phyloP scores from a whole-genome alignment of 2,329 filamentous ascomycete genomes.

The Stenocarpella maydis region DNA sequence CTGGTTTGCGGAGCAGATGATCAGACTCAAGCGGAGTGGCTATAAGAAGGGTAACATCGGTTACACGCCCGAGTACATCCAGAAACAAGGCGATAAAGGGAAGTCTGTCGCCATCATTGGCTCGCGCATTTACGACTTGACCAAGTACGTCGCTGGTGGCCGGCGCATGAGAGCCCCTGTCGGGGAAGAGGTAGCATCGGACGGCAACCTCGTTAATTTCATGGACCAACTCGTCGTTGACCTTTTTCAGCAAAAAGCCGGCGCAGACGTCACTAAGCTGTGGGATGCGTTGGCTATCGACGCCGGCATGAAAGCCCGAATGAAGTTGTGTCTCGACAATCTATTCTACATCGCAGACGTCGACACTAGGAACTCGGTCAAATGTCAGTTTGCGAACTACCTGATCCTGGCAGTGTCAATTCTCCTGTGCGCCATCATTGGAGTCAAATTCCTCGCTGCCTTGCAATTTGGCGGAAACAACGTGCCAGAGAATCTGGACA shows the following conservation, averaged over 20 bases:
- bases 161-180: slow-evolving; percentile 67
- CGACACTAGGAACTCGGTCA: slow-evolving; percentile 86
- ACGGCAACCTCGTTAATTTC: slow-evolving; percentile 71
- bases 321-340: slow-evolving; percentile 88
- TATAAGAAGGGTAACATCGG: slow-evolving; percentile 90
- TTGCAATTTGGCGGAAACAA: slow-evolving; percentile 94
- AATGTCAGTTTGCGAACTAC: slow-evolving; percentile 89
- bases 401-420: slow-evolving; percentile 86
- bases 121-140: slow-evolving; percentile 86
- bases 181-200: slow-evolving; percentile 56
- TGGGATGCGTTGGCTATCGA: slow-evolving; percentile 77
- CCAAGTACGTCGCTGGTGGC: slow-evolving; percentile 80
- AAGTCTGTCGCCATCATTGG: slow-evolving; percentile 81
- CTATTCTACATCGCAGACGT: slow-evolving; percentile 93
- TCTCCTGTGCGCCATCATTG: slow-evolving; percentile 81
- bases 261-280: slow-evolving; percentile 81
- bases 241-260: slow-evolving; percentile 79
- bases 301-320: slow-evolving; percentile 64
- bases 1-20: slow-evolving; percentile 93
- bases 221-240: slow-evolving; percentile 79
- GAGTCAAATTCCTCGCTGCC: slow-evolving; percentile 96
- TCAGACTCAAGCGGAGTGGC: slow-evolving; percentile 71
- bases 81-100: slow-evolving; percentile 69
- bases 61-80: slow-evolving; percentile 80
- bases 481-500: slow-evolving; percentile 93